phyloP scores from a whole-genome alignment of 441 rosid genomes.

The Viola pubescens region DNA sequence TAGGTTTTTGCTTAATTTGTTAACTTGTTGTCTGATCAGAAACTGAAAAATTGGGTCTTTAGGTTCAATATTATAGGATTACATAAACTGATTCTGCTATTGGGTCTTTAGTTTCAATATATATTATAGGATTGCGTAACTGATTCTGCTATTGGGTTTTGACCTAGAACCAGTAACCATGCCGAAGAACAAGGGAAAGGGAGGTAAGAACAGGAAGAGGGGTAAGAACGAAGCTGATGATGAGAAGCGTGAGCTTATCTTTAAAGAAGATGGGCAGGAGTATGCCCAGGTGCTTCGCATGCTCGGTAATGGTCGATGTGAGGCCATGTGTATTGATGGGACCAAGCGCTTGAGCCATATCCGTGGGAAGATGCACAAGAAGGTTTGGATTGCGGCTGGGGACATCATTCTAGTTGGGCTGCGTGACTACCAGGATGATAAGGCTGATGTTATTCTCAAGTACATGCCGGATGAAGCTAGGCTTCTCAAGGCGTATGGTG shows the following conservation, averaged over 20 bases:
- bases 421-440: slow-evolving; percentile 81
- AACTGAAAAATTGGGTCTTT: too few species aligned
- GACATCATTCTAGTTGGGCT: slow-evolving; percentile 72
- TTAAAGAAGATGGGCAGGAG: slow-evolving; percentile 80
- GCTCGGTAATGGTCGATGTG: slow-evolving; percentile 74
- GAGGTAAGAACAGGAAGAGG: slow-evolving; percentile 86
- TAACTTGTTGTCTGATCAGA: too few species aligned
- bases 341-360: slow-evolving; percentile 65
- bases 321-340: slow-evolving; percentile 64
- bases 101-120: too few species aligned
- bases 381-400: slow-evolving; percentile 84
- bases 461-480: slow-evolving; percentile 85
- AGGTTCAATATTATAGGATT: too few species aligned
- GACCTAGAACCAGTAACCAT: slow-evolving; percentile 22
- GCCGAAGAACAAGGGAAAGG: slow-evolving; percentile 84
- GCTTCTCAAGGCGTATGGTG: slow-evolving; percentile 72
- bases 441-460: slow-evolving; percentile 80
- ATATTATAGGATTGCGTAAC: not conserved
- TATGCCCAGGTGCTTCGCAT: slow-evolving; percentile 67
- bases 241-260: slow-evolving; percentile 67
- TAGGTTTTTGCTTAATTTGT: too few species aligned
- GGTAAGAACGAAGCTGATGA: slow-evolving; percentile 81
- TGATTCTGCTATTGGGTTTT: slow-evolving; percentile 2
- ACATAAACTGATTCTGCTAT: too few species aligned
- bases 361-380: slow-evolving; percentile 83